Evolutionary conservation across 257 asterid genomes (phyloP).

Genomic region (Perilla frutescens): DNA sequence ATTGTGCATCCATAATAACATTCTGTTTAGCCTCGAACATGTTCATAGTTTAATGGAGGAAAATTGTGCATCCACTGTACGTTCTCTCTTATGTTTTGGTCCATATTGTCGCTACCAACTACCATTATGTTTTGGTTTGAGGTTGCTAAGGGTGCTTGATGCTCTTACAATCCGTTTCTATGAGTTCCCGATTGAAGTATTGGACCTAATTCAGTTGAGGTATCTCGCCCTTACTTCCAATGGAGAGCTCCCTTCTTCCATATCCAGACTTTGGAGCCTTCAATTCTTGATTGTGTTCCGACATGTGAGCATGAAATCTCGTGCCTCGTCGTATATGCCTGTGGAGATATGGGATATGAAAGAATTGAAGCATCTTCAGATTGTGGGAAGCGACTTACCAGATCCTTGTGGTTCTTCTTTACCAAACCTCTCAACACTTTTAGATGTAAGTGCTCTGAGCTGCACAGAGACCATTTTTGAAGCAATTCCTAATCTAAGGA

Average conservation of each 20-base stretch:
- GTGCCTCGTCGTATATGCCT: background rate
- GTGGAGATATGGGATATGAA: conserved; percentile 24
- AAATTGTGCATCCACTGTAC: conserved; percentile 22
- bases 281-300: conserved; percentile 18
- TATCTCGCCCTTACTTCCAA: conserved; percentile 23
- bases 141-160: conserved; percentile 22
- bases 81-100: conserved; percentile 24
- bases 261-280: conserved; percentile 26
- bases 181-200: conserved; percentile 31
- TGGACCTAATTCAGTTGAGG: conserved; percentile 16
- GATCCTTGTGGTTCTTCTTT: conserved; percentile 2
- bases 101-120: background rate
- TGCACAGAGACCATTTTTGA: background rate
- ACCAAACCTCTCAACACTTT: conserved; percentile 25
- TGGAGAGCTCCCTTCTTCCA: conserved; percentile 29
- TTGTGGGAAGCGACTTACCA: conserved; percentile 9
- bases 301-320: background rate
- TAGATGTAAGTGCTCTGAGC: conserved; percentile 8
- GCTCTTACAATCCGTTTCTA: conserved; percentile 29
- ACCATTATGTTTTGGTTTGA: background rate
- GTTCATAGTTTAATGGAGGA: conserved; percentile 10
- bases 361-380: conserved; percentile 31
- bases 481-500: conserved; percentile 18
- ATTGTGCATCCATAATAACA: conserved; percentile 18
- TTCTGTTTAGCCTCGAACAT: conserved; percentile 9